Evolutionary conservation across 129 eudicot genomes (phyloP), one percentile per base, ranked within the genome.

Genomic region (Silybum marianum): DNA sequence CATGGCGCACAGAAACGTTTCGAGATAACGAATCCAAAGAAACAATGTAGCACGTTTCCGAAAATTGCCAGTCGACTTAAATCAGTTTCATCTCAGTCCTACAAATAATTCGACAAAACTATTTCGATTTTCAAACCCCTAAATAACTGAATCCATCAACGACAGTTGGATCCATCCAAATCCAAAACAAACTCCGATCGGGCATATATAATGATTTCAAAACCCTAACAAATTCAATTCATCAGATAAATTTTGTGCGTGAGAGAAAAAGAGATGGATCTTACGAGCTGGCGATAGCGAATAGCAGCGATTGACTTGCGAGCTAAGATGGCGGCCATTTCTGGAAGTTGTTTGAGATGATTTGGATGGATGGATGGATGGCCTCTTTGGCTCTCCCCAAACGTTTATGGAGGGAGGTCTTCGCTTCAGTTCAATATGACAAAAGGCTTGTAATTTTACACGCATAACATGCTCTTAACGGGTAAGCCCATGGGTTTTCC

Each of bases 231-330:
- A 26, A 51, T 25, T 77, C 34, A 72, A 85, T 74, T 78, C n/a
- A 22, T 13, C 25, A 40, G 87, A 80, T 12, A 51, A 18, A 73
- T 11, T 46, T 4, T 39, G 69, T 22, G 76, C 0, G 80, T 28
- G 38, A 71, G 19, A 34, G 70, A 26, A 74, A 74, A 67, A 10
- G 22, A 21, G 34, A 34, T 13, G 74, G 76, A 66, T 73, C 92
- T 90, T 88, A 94, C 98, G 63, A 91, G 97, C 24, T 90, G 95
- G 46, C 93, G 95, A 83, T 79, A 82, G 80, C 97, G 97, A 75
- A 91, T 75, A 73, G 92, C 89, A 24, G 86, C 67, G 34, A 94
- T 76, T 74, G 98, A 91, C 81, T 88, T 90, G 78, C 98, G 97
- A 90, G 97, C 97, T 81, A 94, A 86, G 18, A 88, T 78, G 74